Conservation (phyloP, 495 filamentous ascomycete species). For the Recurvomyces mirabilis region DNA sequence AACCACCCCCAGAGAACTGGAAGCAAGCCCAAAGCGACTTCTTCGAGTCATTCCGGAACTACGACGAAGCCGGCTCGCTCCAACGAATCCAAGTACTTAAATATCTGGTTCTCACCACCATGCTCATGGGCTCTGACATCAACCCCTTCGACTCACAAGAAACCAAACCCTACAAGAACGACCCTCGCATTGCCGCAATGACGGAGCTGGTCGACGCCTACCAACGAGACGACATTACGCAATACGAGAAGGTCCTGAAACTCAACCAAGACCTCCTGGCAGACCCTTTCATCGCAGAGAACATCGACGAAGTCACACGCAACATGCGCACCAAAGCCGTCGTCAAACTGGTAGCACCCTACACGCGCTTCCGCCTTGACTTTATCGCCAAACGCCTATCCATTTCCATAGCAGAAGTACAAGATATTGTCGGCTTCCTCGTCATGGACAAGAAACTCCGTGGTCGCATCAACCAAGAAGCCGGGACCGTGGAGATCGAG, state of each 20-base stretch:
- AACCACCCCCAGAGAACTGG: constrained; percentile 94
- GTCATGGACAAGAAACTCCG: constrained; percentile 80
- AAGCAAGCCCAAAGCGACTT: constrained; percentile 94
- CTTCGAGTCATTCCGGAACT: constrained; percentile 97
- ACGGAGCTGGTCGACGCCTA: constrained; percentile 93
- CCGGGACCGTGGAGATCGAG: constrained; percentile 70
- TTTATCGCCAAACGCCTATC: constrained; percentile 80
- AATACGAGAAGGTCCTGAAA: constrained; percentile 77
- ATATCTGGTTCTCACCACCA: constrained; percentile 89
- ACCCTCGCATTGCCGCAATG: constrained; percentile 91
- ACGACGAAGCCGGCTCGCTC: constrained; percentile 92
- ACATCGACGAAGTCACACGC: constrained; percentile 96
- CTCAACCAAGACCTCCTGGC: constrained; percentile 80
- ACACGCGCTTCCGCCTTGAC: constrained; percentile 75
- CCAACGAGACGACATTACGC: constrained; percentile 87
- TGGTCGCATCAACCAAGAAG: constrained; percentile 81
- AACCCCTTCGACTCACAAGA: constrained; percentile 98
- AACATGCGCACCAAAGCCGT: constrained; percentile 97
- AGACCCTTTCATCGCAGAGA: constrained; percentile 95
- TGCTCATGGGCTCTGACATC: constrained; percentile 99
- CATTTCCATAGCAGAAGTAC: constrained; percentile 72
- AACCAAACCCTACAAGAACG: constrained; percentile 97
- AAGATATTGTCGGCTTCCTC: constrained; percentile 85
- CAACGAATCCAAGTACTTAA: constrained; percentile 96
- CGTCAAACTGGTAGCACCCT: constrained; percentile 85